phyloP scores from a whole-genome alignment of 345 rosid species.

The Citrus maxima region DNA sequence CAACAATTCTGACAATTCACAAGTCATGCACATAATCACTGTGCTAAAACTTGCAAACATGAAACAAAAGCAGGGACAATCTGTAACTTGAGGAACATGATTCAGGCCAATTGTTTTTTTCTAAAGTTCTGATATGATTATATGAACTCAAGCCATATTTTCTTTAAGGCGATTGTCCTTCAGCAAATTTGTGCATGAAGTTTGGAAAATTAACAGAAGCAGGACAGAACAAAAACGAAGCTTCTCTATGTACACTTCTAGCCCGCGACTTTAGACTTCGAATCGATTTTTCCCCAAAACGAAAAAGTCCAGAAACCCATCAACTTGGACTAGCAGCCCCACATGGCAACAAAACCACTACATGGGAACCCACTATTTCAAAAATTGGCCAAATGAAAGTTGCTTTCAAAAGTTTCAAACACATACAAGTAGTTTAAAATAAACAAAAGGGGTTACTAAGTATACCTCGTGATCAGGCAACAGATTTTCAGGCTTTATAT shows the following conservation, averaged over 20 bases:
- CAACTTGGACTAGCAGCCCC: background rate
- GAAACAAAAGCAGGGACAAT: too few species aligned
- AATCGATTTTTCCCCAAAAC: too few species aligned
- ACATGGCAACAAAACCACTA: background rate
- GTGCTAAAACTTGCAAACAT: background rate
- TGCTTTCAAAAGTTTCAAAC: background rate
- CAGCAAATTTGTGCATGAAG: background rate
- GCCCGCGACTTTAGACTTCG: background rate
- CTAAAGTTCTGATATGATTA: background rate
- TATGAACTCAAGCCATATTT: background rate
- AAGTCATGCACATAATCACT: background rate
- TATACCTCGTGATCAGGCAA: constrained; percentile 89
- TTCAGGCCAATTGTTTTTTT: background rate
- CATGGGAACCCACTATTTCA: background rate
- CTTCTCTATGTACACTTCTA: too few species aligned
- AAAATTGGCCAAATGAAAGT: background rate
- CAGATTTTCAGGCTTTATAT: constrained; percentile 93
- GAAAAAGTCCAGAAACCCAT: background rate
- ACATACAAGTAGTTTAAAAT: background rate
- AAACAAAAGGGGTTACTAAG: background rate
- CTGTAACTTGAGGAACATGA: background rate
- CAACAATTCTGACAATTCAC: too few species aligned
- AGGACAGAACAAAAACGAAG: background rate
- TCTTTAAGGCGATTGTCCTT: background rate
- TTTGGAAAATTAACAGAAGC: background rate